Percentiles rank a stretch among this genome's conserved stretches.
Conservation (phyloP, 208 protist genomes). For the Acanthamoeba healyi region DNA sequence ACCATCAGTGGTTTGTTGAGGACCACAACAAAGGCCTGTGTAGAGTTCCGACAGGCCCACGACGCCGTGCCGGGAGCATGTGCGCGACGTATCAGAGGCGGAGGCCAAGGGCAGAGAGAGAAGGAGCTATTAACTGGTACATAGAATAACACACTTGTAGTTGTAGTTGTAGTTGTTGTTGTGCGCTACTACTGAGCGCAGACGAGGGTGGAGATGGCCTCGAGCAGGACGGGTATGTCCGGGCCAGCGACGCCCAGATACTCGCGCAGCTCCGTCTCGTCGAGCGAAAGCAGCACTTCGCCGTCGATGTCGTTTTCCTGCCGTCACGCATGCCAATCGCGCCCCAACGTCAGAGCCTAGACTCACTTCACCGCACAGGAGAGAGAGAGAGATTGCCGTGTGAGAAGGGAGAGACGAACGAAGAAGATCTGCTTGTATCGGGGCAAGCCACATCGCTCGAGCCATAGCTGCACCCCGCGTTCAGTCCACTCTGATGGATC, state of each 20-base stretch:
- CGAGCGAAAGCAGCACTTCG: conserved; percentile 40
- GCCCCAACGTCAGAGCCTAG: not conserved
- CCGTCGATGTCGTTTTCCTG: conserved; percentile 61
- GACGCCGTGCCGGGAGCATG: no score
- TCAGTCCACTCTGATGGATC: conserved; percentile 41
- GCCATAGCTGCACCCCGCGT: conserved; percentile 31
- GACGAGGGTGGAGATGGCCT: not conserved
- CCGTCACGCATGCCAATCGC: not conserved
- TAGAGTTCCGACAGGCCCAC: no score
- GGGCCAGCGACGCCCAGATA: not conserved
- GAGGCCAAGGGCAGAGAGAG: no score
- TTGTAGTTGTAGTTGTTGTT: no score
- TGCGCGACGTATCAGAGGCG: no score
- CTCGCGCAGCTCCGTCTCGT: conserved; percentile 14
- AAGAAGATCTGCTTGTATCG: conserved; percentile 65
- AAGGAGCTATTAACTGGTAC: no score
- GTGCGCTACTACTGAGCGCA: not conserved
- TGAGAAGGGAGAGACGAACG: not conserved
- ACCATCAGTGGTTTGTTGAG: no score
- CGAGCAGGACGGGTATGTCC: not conserved
- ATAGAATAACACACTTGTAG: no score
- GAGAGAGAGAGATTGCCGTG: not conserved
- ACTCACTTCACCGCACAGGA: not conserved
- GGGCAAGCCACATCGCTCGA: conserved; percentile 13
- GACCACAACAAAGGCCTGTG: no score